Percentiles rank a stretch among this genome's conserved stretches.
phyloP scores from a whole-genome alignment of 306 rosid species.

The Vigna mungo region DNA sequence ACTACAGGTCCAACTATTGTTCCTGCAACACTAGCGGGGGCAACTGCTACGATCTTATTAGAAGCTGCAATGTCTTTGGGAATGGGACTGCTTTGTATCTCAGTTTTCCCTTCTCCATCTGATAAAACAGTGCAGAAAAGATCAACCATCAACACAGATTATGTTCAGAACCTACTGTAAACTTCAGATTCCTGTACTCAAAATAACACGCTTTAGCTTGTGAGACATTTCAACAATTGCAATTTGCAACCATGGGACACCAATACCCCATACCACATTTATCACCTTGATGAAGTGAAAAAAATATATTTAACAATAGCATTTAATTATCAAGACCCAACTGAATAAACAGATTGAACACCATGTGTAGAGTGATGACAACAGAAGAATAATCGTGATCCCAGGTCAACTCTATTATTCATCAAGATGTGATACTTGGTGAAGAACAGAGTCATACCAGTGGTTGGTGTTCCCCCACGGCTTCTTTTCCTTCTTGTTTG shows the following conservation, averaged over 20 bases:
- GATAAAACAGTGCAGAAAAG: conserved; percentile 36
- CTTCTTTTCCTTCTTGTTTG: conserved; percentile 80
- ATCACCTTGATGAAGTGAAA: not conserved
- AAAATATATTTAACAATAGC: conserved; percentile 21
- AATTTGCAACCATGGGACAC: conserved; percentile 27
- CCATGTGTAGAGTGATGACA: conserved; percentile 34
- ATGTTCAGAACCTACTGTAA: not conserved
- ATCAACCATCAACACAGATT: conserved; percentile 31
- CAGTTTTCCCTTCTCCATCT: conserved; percentile 69
- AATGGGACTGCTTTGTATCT: conserved; percentile 53
- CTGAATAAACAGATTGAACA: conserved; percentile 39
- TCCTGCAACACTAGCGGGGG: conserved; percentile 50
- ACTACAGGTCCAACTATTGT: conserved; percentile 59
- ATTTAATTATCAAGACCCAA: conserved; percentile 36
- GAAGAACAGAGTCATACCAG: conserved; percentile 72
- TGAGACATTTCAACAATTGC: conserved; percentile 17
- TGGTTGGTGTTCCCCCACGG: conserved; percentile 75
- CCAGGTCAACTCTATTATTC: conserved; percentile 47
- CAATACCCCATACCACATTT: conserved; percentile 11
- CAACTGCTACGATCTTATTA: conserved; percentile 49
- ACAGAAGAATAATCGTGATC: conserved; percentile 35
- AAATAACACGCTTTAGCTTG: not conserved
- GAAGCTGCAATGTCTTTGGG: conserved; percentile 56
- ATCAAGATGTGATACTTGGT: conserved; percentile 51
- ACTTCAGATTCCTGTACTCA: not conserved